Evolutionary conservation across 441 rosid genomes (phyloP), one percentile per base, ranked within the genome.

Genomic region (Populus trichocarpa): DNA sequence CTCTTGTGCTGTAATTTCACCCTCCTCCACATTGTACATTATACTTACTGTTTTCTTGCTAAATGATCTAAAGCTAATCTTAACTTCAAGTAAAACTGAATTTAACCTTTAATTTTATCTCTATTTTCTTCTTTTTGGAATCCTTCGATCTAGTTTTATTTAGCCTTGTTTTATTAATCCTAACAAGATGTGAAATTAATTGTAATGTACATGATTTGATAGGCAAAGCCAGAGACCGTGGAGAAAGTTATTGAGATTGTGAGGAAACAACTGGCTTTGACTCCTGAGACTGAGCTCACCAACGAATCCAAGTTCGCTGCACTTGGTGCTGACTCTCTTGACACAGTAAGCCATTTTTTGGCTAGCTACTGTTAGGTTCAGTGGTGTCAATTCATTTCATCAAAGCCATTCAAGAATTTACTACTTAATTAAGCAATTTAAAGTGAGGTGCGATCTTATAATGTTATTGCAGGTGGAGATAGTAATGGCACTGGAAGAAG

Each of bases 241-340:
- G 78, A 87, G 71, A 90, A 87, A 87, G 97, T 93, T 61, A 89
- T 90, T 80, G 90, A 87, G 61, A 88, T 91, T 74, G 96, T 91
- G 77, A 91, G 87, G 81, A 88, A 88, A 73, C 96, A 93, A 78
- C 75, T 91, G 33, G 91, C 89, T 72, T 81, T 93, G 65, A 33
- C 90, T 8, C 81, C 86, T 0, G 95, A 88, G 59, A 77, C 84
- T 2, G 72, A 74, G 3, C 91, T 91, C 64, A 88, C 92, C 53
- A 87, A 92, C 18, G 90, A 87, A 64, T 84, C 97, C 76, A 89
- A 86, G 63, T 91, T 91, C 88, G 68, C 93, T 6, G 87, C 84
- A 18, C 93, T 91, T 32, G 97, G 95, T 30, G 95, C 97, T 6
- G 96, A 91, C 81, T 91, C 96, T 10, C 97, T 93, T 2, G 96